Evolutionary conservation across 1,284 basidiomycete species (phyloP), one percentile per base, ranked within the genome.

Genomic region (Grifola frondosa): DNA sequence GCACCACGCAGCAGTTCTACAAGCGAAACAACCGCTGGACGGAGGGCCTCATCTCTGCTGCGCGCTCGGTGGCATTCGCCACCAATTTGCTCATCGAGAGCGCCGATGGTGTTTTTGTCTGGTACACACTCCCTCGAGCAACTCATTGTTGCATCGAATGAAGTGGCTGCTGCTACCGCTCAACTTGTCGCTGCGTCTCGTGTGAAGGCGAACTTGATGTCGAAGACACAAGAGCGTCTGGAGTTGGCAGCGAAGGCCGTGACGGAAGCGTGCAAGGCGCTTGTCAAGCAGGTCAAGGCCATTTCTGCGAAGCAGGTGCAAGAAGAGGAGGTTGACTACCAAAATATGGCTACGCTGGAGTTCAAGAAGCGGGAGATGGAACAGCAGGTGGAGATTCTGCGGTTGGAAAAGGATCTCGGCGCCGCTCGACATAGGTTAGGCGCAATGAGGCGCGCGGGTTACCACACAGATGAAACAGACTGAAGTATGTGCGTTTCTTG

Each of bases 21-120:
- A 99, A 99, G 75, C 85, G 90, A 51, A 97, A 99, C 82, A 98
- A 99, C 69, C 83, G 97, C 50, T 99, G 97, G 97, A 99, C 97
- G 15, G 97, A 99, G 67, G 97, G 97, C 54, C 84, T 99, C 53
- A 96, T 99, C 57, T 97, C 93, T 23, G 97, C 97, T 17, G 97
- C 97, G 23, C 97, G 97, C 66, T 84, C 97, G 6, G 97, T 99
- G 36, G 97, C 97, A 3, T 97, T 96, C 60, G 93, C 97, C 4
- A 99, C 97, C n/a, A 90, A 84, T 48, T 74, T 97, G 53, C 82
- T 99, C 45, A 99, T 99, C 66, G 96, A 99, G 68, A 89, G 88
- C 47, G 97, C 97, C 11, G 97, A 99, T 64, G 97, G 97, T 47
- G 96, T 99, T 31, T 81, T n/a, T 99, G 49, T 93, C 88, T 1